phyloP scores from a whole-genome alignment of 768 basidiomycete species.

The Paxillus involutus region DNA sequence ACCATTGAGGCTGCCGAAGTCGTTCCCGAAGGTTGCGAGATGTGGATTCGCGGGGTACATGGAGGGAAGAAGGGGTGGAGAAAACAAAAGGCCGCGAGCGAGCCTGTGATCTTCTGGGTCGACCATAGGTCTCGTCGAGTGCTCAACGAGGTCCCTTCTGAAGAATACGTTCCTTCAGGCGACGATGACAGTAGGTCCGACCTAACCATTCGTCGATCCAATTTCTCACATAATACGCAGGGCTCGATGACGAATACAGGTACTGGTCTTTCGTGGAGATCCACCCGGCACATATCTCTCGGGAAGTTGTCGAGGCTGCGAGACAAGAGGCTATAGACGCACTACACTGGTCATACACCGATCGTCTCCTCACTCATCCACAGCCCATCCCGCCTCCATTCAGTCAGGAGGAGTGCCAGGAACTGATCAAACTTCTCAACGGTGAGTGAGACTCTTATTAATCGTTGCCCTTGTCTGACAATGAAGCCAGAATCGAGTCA shows the following conservation, averaged over 20 bases:
- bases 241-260: conserved; percentile 71
- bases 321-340: conserved; percentile 71
- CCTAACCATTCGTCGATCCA: background rate
- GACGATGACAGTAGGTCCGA: conserved; percentile 43
- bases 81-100: conserved; percentile 28
- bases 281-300: conserved; percentile 68
- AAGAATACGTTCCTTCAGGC: conserved; percentile 20
- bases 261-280: conserved; percentile 83
- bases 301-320: conserved; percentile 51
- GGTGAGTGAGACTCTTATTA: conserved; percentile 17
- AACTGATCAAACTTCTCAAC: conserved; percentile 60
- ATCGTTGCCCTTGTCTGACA: background rate
- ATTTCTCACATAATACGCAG: conserved; percentile 34
- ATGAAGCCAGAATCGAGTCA: conserved; percentile 16
- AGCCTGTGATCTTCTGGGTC: conserved; percentile 56
- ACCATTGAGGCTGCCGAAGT: conserved; percentile 27
- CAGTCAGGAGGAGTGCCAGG: conserved; percentile 73
- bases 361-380: conserved; percentile 66
- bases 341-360: conserved; percentile 81
- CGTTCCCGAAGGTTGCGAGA: conserved; percentile 48
- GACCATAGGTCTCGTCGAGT: conserved; percentile 62
- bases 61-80: conserved; percentile 27
- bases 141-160: conserved; percentile 42
- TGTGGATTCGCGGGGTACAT: conserved; percentile 58
- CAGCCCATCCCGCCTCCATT: conserved; percentile 64